Evolutionary conservation across 73 alveolate species (phyloP).

Genomic region (Paramecium pentaurelia): DNA sequence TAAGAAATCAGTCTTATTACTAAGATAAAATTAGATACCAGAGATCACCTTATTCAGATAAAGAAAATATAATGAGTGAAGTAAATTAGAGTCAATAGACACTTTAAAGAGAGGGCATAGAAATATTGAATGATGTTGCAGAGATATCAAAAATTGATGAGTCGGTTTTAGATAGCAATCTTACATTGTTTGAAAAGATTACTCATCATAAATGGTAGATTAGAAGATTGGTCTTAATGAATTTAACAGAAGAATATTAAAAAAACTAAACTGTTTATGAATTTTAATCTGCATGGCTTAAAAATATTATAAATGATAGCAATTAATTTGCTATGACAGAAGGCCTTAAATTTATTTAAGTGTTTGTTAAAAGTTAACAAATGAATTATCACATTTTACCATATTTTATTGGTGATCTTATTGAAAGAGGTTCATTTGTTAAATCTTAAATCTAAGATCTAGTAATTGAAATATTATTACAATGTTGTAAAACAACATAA

Average conservation of each 20-base stretch:
- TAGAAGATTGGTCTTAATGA: not conserved
- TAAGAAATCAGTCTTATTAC: not conserved
- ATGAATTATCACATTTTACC: constrained; percentile 38
- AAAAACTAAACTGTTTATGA: constrained; percentile 21
- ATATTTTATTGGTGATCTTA: constrained; percentile 28
- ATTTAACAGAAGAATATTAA: constrained; percentile 7
- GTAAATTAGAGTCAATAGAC: not conserved
- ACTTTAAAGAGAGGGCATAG: not conserved
- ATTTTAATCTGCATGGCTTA: constrained; percentile 43
- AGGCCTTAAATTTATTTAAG: constrained; percentile 2
- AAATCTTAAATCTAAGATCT: not conserved
- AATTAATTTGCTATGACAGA: constrained; percentile 32
- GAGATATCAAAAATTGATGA: constrained; percentile 32
- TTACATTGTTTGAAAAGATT: not conserved
- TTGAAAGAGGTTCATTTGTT: constrained; percentile 18
- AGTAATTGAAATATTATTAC: not conserved
- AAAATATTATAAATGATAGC: constrained; percentile 24
- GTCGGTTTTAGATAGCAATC: not conserved
- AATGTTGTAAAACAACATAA: not conserved
- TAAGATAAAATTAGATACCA: not conserved
- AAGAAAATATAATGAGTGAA: constrained; percentile 17
- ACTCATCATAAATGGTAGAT: constrained; percentile 27
- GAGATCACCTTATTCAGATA: not conserved
- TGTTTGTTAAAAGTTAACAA: not conserved
- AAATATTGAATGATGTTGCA: not conserved